Conservation (phyloP, 257 asterid species). For the Fraxinus quadrangulata region DNA sequence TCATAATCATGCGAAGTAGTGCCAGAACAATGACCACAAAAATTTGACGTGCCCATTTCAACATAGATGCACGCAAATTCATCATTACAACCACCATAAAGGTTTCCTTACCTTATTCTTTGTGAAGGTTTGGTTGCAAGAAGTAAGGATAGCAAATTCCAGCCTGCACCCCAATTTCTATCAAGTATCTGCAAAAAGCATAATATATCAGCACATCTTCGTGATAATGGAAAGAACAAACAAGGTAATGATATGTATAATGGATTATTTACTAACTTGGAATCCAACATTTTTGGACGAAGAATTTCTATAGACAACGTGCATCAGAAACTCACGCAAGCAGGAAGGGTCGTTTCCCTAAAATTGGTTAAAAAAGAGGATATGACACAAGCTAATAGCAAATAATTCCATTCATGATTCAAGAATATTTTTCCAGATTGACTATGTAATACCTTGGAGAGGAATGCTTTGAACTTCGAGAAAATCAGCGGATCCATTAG, state of each 20-base stretch:
- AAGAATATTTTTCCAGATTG: slow-evolving; percentile 1
- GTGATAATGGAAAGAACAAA: slow-evolving; percentile 21
- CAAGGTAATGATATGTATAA: slow-evolving; percentile 5
- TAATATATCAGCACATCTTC: slow-evolving; percentile 23
- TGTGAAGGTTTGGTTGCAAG: slow-evolving; percentile 81
- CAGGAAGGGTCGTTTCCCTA: slow-evolving; percentile 92
- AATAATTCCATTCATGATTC: slow-evolving; percentile 1
- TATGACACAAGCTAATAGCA: slow-evolving; percentile 23
- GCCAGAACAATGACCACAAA: slow-evolving; percentile 18
- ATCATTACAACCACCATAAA: neutral
- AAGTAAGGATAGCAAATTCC: slow-evolving; percentile 85
- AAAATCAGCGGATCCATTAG: slow-evolving; percentile 84
- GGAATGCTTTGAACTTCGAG: slow-evolving; percentile 88
- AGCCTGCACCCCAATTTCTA: slow-evolving; percentile 97
- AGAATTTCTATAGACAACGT: slow-evolving; percentile 51
- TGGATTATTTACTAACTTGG: slow-evolving; percentile 54
- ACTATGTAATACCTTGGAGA: slow-evolving; percentile 60
- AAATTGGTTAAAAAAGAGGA: slow-evolving; percentile 16
- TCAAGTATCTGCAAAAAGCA: slow-evolving; percentile 78
- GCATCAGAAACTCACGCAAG: slow-evolving; percentile 88
- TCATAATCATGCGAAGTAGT: slow-evolving; percentile 8
- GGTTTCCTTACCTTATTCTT: slow-evolving; percentile 60
- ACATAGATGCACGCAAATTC: slow-evolving; percentile 11
- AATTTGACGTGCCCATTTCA: slow-evolving; percentile 4
- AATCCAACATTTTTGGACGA: slow-evolving; percentile 66